Base-by-base conservation (phyloP, 805 yeast species). In the Ogataea corticis region DNA sequence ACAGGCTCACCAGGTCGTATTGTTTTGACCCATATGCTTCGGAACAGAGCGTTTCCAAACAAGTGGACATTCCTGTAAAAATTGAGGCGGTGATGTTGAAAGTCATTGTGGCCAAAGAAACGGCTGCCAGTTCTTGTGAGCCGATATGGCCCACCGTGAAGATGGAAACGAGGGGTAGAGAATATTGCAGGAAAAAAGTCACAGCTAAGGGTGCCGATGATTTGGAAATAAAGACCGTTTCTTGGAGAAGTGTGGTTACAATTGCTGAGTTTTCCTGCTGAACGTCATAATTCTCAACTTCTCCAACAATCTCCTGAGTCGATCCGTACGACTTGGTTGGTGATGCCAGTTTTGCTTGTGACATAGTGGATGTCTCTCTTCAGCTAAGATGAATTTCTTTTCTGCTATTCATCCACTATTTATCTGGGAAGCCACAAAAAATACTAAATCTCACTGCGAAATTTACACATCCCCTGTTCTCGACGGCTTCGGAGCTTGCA, bases 71-170 rank as follows among this genome's bases (percentile, higher is more conserved):
- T 12, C 89, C 90, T 57, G 82, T 86, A 50, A 83, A 77, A 3
- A 83, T 72, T 27, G 86, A 82, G 51, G 81, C 74, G 1, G 87
- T 87, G 42, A 83, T 81, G 55, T 82, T 83, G 12, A 85, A 85
- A 1, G 88, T 82, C 87, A 83, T 83, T 11, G 84, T 75, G 9
- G 84, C 81, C 38, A 83, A 64, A 16, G 85, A 76, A 2, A 82
- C 84, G 14, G 86, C 89, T 13, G 87, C 88, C 34, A 83, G 67
- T 59, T 80, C 86, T 4, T 70, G 68, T 36, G 77, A 75, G 3
- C 89, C 88, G 47, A 83, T 68, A 51, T 78, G 73, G 5, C 88
- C 86, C n/a, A 82, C 87, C 9, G 83, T 74, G 59, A 83, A 82
- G 27, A 83, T 84, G 0, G 85, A 79, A 2, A 86, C 86, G 36